Base-by-base conservation (phyloP, 2,329 filamentous ascomycete genomes). In the Bipolaris bicolor region DNA sequence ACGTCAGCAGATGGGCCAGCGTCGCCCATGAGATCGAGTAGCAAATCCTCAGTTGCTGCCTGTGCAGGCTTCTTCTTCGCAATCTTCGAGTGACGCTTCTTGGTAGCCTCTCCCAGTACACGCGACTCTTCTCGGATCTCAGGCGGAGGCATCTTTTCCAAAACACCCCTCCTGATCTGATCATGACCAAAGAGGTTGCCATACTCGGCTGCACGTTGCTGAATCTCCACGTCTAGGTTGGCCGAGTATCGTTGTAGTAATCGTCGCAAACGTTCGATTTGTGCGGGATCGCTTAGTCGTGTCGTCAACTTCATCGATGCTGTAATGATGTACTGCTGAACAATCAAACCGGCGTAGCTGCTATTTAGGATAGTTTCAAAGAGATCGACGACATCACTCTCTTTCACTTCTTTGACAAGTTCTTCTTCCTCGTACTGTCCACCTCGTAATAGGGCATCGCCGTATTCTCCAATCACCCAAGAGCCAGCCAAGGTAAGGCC, bases 401-500 rank as follows among this genome's bases (percentile, higher is more conserved):
- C 91, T 73, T 90, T 91, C 59, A 99, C 90, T 69, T 88, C 84
- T 68, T 85, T 83, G 11, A 96, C 92, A 29, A 96, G 82, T 70
- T 97, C 94, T 75, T 96, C 92, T 73, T 97, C 93, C 76, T 98
- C 94, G 66, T 96, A 97, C 69, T 95, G 90, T 1, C 93, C 93
- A 34, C 93, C 93, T 58, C 86, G 86, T 34, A 99, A 83, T n/a
- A 99, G 83, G 18, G 90, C 86, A 76, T 99, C 95, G 11, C 92
- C 94, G 72, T 93, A 99, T 79, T 99, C 95, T 72, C 96, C 95
- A 75, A 99, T 97, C 52, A 95, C 96, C 95, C 95, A 99, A 6
- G 95, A 90, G 36, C 91, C 95, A 48, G 94, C 92, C 61, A 98
- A 85, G 7, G 92, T 97, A 62, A 99, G 80, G 63, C 92, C 96